A percentile compares a stretch with the other conserved stretches of the same genome.
Evolutionary conservation across 2,329 filamentous ascomycete species (phyloP).

Genomic region (Reticulascus tulasneorum): DNA sequence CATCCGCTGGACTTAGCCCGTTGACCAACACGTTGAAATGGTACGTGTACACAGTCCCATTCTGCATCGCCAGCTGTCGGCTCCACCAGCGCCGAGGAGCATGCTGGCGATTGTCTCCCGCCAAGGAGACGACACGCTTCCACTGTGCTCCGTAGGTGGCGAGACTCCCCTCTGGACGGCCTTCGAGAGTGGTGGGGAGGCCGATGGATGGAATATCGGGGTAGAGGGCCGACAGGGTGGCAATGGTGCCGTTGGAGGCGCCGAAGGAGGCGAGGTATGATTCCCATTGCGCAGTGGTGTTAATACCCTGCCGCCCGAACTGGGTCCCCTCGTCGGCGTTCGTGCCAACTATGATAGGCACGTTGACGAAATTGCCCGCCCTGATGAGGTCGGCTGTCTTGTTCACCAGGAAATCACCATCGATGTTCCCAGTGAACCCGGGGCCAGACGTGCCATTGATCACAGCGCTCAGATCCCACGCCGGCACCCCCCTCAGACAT

Average conservation of each 20-base stretch:
- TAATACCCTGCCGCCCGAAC: slow-evolving; percentile 50
- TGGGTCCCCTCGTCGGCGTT: slow-evolving; percentile 62
- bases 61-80: slow-evolving; percentile 44
- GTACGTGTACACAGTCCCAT: slow-evolving; percentile 52
- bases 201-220: slow-evolving; percentile 44
- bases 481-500: slow-evolving; percentile 28
- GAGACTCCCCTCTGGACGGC: slow-evolving; percentile 19
- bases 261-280: slow-evolving; percentile 26
- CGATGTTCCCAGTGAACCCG: slow-evolving; percentile 22
- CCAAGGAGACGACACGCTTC: slow-evolving; percentile 50
- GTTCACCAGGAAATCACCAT: slow-evolving; percentile 36
- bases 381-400: slow-evolving; percentile 48
- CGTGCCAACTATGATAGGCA: slow-evolving; percentile 59
- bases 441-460: slow-evolving; percentile 22
- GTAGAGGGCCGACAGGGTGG: slow-evolving; percentile 39
- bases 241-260: slow-evolving; percentile 22
- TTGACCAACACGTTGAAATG: slow-evolving; percentile 35
- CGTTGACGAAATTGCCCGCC: slow-evolving; percentile 56
- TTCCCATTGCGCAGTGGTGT: slow-evolving; percentile 50
- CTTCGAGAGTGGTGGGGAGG: slow-evolving; percentile 39
- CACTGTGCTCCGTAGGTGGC: slow-evolving; percentile 40
- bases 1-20: slow-evolving; percentile 14
- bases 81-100: slow-evolving; percentile 49
- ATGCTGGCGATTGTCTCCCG: slow-evolving; percentile 53
- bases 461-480: slow-evolving; percentile 23